Percentiles rank a stretch among this genome's conserved stretches.
phyloP scores from a whole-genome alignment of 192 early-diverging fungal species.

The Dissophora ornata region DNA sequence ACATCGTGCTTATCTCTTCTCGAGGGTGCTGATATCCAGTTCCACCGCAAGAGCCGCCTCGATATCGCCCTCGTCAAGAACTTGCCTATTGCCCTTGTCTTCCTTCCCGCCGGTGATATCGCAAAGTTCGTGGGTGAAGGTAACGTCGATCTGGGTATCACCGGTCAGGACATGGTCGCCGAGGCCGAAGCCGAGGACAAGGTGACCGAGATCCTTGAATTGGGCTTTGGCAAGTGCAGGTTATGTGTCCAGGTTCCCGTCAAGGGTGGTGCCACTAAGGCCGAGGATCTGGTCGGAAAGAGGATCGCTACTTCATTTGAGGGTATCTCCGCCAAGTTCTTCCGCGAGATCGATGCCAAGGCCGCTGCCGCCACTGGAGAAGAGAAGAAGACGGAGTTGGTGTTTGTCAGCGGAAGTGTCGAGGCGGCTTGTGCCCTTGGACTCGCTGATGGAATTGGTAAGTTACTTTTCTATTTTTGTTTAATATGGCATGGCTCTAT shows the following conservation, averaged over 20 bases:
- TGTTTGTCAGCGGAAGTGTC: constrained; percentile 93
- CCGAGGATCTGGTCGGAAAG: constrained; percentile 87
- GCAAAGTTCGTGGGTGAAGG: constrained; percentile 95
- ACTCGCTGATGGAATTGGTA: constrained; percentile 95
- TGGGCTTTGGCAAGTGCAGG: constrained; percentile 95
- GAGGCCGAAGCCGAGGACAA: constrained; percentile 83
- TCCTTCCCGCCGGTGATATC: constrained; percentile 96
- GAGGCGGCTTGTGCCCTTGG: constrained; percentile 97
- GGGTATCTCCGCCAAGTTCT: constrained; percentile 73
- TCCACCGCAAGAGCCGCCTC: constrained; percentile 92
- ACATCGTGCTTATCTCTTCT: constrained; percentile 88
- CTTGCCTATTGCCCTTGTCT: constrained; percentile 93
- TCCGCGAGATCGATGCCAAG: constrained; percentile 80
- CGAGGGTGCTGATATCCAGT: constrained; percentile 93
- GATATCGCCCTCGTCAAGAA: constrained; percentile 97
- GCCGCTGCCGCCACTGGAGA: constrained; percentile 17
- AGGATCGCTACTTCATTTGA: constrained; percentile 95
- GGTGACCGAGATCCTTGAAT: constrained; percentile 71
- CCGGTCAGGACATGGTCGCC: constrained; percentile 94
- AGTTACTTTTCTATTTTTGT: constrained; percentile 39
- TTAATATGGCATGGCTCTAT: not conserved
- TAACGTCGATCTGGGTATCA: constrained; percentile 96
- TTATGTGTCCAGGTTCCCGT: constrained; percentile 93
- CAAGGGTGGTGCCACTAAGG: constrained; percentile 53
- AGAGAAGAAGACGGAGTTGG: constrained; percentile 75